Evolutionary conservation across 176 grass and related monocot genomes (phyloP), one percentile per base, ranked within the genome.

Genomic region (Aegilops sharonensis): DNA sequence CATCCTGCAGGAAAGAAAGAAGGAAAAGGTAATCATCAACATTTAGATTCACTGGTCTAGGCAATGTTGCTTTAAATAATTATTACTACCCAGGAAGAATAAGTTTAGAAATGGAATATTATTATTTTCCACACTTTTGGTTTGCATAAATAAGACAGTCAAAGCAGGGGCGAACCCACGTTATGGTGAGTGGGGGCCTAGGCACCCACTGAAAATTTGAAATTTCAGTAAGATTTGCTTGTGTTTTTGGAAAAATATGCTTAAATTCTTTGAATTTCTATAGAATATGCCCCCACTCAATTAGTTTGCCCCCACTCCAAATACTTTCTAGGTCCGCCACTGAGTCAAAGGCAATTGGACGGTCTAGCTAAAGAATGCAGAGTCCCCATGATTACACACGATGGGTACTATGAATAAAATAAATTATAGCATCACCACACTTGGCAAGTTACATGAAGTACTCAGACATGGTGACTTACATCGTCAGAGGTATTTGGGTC

Each of bases 401-500:
- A 27, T 14, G 42, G 42, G 47, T 48, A 48, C 12, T 48, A 48
- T 48, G 47, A 48, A 13, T 14, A 5, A 48, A 15, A 48, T 48
- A 48, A 48, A 48, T 14, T 48, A 13, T 18, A 74, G 37, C 42
- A 43, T 43, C 42, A 43, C 42, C 42, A 52, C 48, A 52, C 14
- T 52, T 4, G 14, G 14, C 48, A 52, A 18, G 48, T 52, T 52
- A 52, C 14, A 52, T 66, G 10, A 12, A 17, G 50, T 32, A 24
- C 30, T 21, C 45, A 34, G 39, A 59, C 74, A 90, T 45, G 24
- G 25, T 61, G 5, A 78, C 84, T 61, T 85, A 98, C 96, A 78
- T 95, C 96, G 88, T 98, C 96, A 64, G 86, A 92, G 48, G 60
- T 59, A 85, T 95, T 94, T 35, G 93, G 92, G 77, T 98, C 90